phyloP scores from a whole-genome alignment of 2,329 filamentous ascomycete species.

The Trichoderma sp. region DNA sequence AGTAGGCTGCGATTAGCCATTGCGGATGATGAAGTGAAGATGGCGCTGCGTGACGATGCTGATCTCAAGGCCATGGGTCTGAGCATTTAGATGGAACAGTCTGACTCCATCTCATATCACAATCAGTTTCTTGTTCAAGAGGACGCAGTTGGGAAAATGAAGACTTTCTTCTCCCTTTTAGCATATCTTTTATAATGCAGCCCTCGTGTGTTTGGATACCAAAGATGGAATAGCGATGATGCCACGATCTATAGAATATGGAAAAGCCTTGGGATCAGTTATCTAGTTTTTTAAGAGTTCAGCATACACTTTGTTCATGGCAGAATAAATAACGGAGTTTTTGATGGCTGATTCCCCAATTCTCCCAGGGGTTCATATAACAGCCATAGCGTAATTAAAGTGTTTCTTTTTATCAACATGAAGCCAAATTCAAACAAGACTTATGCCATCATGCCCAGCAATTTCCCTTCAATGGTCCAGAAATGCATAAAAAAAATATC shows the following conservation, averaged over 20 bases:
- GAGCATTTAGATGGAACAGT: neutral
- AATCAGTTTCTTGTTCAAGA: neutral
- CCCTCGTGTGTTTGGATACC: neutral
- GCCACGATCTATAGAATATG: neutral
- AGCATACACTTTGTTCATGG: neutral
- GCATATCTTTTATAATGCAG: neutral
- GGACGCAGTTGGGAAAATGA: no score
- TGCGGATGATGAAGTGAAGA: constrained; percentile 84
- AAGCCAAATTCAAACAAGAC: neutral
- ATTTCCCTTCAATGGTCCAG: neutral
- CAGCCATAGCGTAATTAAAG: neutral
- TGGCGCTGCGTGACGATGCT: constrained; percentile 83
- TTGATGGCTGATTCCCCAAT: neutral
- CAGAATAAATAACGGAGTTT: neutral
- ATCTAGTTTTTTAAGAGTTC: neutral
- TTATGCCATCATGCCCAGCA: neutral
- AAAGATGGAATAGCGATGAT: neutral
- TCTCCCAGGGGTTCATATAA: neutral
- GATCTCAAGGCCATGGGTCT: constrained; percentile 76
- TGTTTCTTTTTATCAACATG: neutral
- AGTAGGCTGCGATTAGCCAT: constrained; percentile 84
- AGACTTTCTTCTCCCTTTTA: neutral
- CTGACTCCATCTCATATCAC: no score
- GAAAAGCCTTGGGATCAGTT: neutral
- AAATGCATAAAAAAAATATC: neutral